These are phyloP conservation scores for Vigna mungo DNA, from an alignment of 306 rosid genomes.

Conservation along the genomic window DNA sequence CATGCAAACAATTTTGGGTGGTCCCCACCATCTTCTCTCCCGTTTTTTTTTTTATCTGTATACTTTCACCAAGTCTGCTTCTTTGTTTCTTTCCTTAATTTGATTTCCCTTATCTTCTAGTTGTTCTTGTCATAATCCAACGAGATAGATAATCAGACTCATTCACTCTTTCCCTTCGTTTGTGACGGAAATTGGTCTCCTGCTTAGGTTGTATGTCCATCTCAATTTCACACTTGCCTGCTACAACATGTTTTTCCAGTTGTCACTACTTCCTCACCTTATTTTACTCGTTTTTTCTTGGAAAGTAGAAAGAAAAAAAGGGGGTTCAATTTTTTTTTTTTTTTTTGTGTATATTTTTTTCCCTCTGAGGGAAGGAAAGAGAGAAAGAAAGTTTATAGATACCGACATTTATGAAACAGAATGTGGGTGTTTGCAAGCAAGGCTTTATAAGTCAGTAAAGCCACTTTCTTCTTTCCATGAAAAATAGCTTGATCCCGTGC, in stretches of 20 bases:
- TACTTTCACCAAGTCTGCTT: background rate
- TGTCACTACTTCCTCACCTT: conserved; percentile 21
- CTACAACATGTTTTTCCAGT: conserved; percentile 32
- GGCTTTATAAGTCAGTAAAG: conserved; percentile 53
- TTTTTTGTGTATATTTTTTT: background rate
- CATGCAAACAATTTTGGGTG: conserved; percentile 34
- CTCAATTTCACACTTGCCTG: conserved; percentile 37
- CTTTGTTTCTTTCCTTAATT: conserved; percentile 9
- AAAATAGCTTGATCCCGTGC: conserved; percentile 45
- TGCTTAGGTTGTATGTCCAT: conserved; percentile 29
- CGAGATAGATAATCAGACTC: background rate
- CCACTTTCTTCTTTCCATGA: conserved; percentile 47
- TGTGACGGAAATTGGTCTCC: conserved; percentile 43
- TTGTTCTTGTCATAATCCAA: conserved; percentile 33
- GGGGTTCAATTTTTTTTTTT: conserved; percentile 21
- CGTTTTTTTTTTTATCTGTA: background rate
- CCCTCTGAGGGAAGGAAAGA: conserved; percentile 34
- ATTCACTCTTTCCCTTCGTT: conserved; percentile 28
- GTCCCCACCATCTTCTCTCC: conserved; percentile 19
- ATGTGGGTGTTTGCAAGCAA: conserved; percentile 53
- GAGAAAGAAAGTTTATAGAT: conserved; percentile 32
- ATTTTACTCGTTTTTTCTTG: conserved; percentile 23
- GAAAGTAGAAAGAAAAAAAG: conserved; percentile 17
- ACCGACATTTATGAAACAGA: conserved; percentile 64
- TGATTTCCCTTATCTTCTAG: conserved; percentile 1